Evolutionary conservation across 192 early-diverging fungal species (phyloP).

Genomic region (Linnemannia elongata): DNA sequence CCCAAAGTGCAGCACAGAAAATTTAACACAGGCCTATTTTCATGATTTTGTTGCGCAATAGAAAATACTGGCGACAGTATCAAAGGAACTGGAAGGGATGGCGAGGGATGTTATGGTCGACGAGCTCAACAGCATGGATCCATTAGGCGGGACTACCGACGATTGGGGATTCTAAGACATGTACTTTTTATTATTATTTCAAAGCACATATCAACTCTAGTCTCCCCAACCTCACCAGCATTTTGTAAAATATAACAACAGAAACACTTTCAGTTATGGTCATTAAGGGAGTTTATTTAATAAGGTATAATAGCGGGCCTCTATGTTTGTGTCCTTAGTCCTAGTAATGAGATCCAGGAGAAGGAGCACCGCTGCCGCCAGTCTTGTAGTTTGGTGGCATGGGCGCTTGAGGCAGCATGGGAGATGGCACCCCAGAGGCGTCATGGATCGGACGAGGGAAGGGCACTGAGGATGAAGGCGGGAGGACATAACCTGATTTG

Average conservation of each 20-base stretch:
- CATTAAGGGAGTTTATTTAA: no score
- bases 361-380: background rate
- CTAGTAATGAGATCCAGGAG: background rate
- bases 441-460: background rate
- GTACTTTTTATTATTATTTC: no score
- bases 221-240: background rate
- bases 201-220: no score
- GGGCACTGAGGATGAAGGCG: background rate
- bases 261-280: background rate
- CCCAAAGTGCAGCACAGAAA: background rate
- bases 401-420: background rate
- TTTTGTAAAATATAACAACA: background rate
- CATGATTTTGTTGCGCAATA: background rate
- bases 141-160: constrained; percentile 14
- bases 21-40: background rate
- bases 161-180: background rate
- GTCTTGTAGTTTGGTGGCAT: background rate
- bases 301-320: background rate
- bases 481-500: background rate
- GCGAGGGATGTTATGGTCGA: constrained; percentile 41
- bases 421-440: background rate
- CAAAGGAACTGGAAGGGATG: constrained; percentile 46
- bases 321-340: background rate
- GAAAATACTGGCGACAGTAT: constrained; percentile 51
- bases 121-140: constrained; percentile 50